phyloP scores from a whole-genome alignment of 106 monocot genomes.

The Apostasia shenzhenica region DNA sequence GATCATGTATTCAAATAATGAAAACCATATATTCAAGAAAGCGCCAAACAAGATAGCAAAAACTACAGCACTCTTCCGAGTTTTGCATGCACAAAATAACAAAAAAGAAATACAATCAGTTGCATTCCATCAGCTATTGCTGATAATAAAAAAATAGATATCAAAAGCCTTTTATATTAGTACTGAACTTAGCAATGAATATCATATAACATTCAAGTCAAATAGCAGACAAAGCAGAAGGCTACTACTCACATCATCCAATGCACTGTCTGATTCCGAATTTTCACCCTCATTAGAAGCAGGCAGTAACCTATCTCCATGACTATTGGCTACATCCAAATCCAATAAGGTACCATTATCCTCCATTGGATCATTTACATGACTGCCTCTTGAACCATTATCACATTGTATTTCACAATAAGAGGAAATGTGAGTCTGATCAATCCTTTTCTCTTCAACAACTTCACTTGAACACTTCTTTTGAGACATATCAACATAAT shows the following conservation, averaged over 20 bases:
- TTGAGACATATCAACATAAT: conserved; percentile 44
- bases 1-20: too few species aligned
- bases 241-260: conserved; percentile 36
- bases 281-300: conserved; percentile 14
- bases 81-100: too few species aligned
- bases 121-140: too few species aligned
- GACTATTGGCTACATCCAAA: not conserved
- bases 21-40: too few species aligned
- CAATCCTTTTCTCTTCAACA: not conserved
- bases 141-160: too few species aligned
- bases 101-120: too few species aligned
- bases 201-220: not conserved
- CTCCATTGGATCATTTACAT: not conserved
- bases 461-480: conserved; percentile 17
- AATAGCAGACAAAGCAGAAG: not conserved
- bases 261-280: conserved; percentile 23
- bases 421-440: not conserved
- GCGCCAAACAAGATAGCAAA: too few species aligned
- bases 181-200: not conserved
- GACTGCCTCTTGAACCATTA: not conserved
- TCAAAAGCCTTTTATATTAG: too few species aligned
- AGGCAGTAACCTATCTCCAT: conserved; percentile 7
- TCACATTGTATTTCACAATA: not conserved
- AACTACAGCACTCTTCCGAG: too few species aligned
- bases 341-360: conserved; percentile 5